Base-by-base conservation (phyloP, 768 basidiomycete genomes). In the Megacollybia marginata region DNA sequence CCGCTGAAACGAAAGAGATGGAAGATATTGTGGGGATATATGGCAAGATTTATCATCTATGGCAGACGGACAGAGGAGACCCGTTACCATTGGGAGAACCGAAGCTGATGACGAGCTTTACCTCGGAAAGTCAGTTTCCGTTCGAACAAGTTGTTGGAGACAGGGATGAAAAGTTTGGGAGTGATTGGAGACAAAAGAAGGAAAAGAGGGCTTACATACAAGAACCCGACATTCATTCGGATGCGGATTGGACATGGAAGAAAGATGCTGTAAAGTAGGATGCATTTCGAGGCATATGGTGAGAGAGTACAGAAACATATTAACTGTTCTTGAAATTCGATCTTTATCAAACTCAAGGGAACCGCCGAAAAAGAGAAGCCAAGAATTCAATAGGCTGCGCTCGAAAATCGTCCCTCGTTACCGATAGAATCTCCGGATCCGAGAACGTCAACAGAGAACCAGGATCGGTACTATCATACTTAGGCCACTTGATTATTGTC, bases 1-100 rank as follows among this genome's bases (percentile, higher is more conserved):
- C 43, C 7, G 53, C 53, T 10, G 55, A 56, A 43, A 56, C 43
- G n/a, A 56, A 54, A 44, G 55, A 56, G 46, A 56, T 56, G 55
- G 53, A 52, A 35, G 49, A 54, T 5, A 52, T 54, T n/a, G n/a
- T n/a, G n/a, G n/a, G n/a, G n/a, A n/a, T n/a, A n/a, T n/a, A 56
- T n/a, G 55, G 55, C 19, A 55, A 55, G 44, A 45, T 47, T 6
- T 55, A 53, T 42, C 55, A 55, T 44, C 33, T 54, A 9, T 56
- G 55, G 55, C 52, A 56, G 52, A 49, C 50, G 9, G 55, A 56
- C 40, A 52, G 55, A 31, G 55, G 55, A 19, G 55, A 56, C 33
- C 32, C 42, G 34, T 20, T 56, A 9, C 55, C 55, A 32, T 5
- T 56, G 33, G 55, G 55, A 19, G 33, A 47, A 42, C 55, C 55